Evolutionary conservation across 257 asterid genomes (phyloP).

Genomic region (Avicennia marina): DNA sequence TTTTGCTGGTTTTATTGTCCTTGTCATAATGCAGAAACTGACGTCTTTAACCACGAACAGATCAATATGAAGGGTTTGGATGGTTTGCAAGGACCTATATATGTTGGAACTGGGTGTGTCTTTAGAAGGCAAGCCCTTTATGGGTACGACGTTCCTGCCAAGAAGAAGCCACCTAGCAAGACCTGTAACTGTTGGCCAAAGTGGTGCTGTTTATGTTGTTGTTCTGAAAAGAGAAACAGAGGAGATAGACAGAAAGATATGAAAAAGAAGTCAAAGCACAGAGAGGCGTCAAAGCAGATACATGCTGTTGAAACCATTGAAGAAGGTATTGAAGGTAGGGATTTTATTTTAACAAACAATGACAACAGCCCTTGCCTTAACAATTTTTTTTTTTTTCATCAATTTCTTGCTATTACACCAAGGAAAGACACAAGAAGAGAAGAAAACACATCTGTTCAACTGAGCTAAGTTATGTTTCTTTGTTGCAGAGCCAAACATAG

Average conservation of each 20-base stretch:
- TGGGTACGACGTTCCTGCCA: conserved; percentile 53
- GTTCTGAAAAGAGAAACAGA: conserved; percentile 35
- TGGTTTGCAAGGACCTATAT: conserved; percentile 77
- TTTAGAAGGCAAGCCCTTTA: conserved; percentile 70
- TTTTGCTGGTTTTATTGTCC: neutral
- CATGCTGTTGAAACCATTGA: conserved; percentile 72
- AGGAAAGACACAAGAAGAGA: no score
- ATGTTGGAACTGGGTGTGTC: conserved; percentile 76
- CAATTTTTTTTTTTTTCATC: no score
- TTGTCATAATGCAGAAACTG: conserved; percentile 13
- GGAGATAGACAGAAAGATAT: conserved; percentile 41
- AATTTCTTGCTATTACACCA: no score
- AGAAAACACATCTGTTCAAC: no score
- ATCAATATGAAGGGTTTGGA: conserved; percentile 79
- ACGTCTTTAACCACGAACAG: conserved; percentile 29
- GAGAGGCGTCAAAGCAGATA: conserved; percentile 67
- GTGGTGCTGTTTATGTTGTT: conserved; percentile 55
- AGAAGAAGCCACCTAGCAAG: conserved; percentile 57
- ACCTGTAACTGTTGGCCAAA: conserved; percentile 68
- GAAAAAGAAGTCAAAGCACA: conserved; percentile 41
- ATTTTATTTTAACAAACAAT: no score
- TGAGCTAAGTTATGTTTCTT: neutral
- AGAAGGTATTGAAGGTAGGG: conserved; percentile 50
- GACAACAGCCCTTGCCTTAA: no score
- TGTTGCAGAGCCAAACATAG: conserved; percentile 34